Percentiles rank a stretch among this genome's conserved stretches.
Conservation (phyloP, 2,329 filamentous ascomycete species). For the Delphinella strobiligena region DNA sequence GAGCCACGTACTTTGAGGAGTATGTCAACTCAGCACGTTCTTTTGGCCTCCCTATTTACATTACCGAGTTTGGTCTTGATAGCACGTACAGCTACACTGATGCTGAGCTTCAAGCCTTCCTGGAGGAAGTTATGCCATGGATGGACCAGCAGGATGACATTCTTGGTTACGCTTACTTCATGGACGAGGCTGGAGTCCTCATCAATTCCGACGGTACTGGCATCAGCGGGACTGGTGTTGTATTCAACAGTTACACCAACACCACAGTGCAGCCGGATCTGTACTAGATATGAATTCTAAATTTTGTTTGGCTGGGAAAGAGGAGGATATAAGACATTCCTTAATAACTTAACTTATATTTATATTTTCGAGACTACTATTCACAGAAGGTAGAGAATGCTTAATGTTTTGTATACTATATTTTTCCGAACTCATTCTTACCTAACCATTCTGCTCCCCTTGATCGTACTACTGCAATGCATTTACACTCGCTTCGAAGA, state of each 20-base stretch:
- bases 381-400: no score
- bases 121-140: conserved; percentile 32
- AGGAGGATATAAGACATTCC: no score
- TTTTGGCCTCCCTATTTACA: conserved; percentile 16
- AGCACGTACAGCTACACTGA: conserved; percentile 17
- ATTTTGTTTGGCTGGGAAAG: no score
- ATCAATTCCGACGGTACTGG: conserved; percentile 13
- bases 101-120: conserved; percentile 31
- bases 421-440: no score
- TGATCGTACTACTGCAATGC: no score
- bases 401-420: no score
- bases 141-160: conserved; percentile 26
- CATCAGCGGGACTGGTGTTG: conserved; percentile 13
- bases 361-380: no score
- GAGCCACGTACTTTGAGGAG: conserved; percentile 24
- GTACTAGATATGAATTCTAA: no score
- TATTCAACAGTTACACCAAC: conserved; percentile 14
- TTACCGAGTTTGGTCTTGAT: conserved; percentile 50
- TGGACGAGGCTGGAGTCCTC: conserved; percentile 18
- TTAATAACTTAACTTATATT: no score
- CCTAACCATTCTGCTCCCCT: no score
- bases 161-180: conserved; percentile 26
- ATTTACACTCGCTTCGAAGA: no score
- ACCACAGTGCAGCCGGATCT: conserved; percentile 1
- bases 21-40: conserved; percentile 26